These are phyloP conservation scores for Tylopilus sp. DNA, from an alignment of 1,284 basidiomycete species.

Conservation along the genomic window DNA sequence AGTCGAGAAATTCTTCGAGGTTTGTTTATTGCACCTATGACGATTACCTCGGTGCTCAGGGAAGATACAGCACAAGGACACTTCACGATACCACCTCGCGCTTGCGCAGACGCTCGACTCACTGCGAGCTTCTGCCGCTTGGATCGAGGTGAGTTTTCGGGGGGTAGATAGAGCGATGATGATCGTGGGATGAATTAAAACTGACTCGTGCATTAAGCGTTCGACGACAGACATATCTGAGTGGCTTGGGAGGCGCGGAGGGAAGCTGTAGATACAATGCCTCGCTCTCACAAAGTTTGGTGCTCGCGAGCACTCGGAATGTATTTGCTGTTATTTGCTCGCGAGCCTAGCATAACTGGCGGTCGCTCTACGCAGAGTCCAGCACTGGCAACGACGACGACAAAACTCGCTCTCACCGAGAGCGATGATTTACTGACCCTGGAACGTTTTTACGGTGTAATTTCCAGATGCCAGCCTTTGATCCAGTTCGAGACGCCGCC, in stretches of 20 bases:
- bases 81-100: constrained; percentile 58
- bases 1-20: constrained; percentile 69
- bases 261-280: not conserved
- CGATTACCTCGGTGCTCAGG: constrained; percentile 3
- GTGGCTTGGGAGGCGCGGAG: constrained; percentile 53
- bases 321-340: constrained; percentile 8
- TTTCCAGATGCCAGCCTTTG: constrained; percentile 66
- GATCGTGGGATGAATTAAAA: not conserved
- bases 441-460: constrained; percentile 1
- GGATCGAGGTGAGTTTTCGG: constrained; percentile 50
- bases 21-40: constrained; percentile 19
- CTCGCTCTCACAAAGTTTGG: not conserved
- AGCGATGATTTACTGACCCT: constrained; percentile 17
- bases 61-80: constrained; percentile 53
- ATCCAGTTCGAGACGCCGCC: constrained; percentile 79
- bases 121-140: constrained; percentile 54
- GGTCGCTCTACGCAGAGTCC: not conserved
- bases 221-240: constrained; percentile 53
- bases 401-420: not conserved
- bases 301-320: no score
- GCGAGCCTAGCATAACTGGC: no score
- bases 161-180: not conserved
- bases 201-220: constrained; percentile 35
- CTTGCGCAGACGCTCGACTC: constrained; percentile 67
- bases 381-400: constrained; percentile 9